These are phyloP conservation scores for Haematococcus lacustris DNA, from an alignment of 139 green algal species.

Conservation along the genomic window DNA sequence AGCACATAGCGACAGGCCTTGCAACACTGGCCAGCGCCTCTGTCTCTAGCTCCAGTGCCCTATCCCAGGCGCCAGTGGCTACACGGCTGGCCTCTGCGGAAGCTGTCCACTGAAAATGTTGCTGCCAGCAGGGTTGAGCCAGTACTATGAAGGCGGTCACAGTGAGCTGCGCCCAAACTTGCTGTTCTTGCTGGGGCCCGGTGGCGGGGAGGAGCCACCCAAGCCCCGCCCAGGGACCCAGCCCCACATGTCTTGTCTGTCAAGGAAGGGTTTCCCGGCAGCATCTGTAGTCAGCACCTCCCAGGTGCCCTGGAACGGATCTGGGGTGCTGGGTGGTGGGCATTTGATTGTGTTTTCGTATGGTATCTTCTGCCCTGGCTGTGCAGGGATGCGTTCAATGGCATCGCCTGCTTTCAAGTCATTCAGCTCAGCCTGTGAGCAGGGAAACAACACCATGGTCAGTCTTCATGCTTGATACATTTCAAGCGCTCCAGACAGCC, in stretches of 20 bases:
- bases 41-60: too few species aligned
- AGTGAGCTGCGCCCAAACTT: too few species aligned
- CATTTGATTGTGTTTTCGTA: constrained; percentile 11
- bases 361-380: constrained; percentile 10
- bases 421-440: constrained; percentile 53
- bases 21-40: too few species aligned
- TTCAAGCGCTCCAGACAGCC: not conserved
- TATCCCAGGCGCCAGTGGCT: too few species aligned
- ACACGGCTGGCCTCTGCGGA: too few species aligned
- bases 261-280: constrained; percentile 47
- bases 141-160: too few species aligned
- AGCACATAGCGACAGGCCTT: too few species aligned
- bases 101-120: too few species aligned
- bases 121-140: too few species aligned
- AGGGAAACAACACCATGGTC: not conserved
- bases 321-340: constrained; percentile 1
- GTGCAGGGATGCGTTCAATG: constrained; percentile 43
- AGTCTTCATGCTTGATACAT: not conserved
- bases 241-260: constrained; percentile 72
- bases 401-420: constrained; percentile 33
- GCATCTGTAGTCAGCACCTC: constrained; percentile 53
- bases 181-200: too few species aligned
- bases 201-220: too few species aligned
- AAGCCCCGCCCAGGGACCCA: too few species aligned
- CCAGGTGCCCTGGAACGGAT: constrained; percentile 49